A percentile compares a stretch with the other conserved stretches of the same genome.
These are phyloP conservation scores for Casuarina cunninghamiana DNA, from an alignment of 306 rosid genomes.

Conservation along the genomic window DNA sequence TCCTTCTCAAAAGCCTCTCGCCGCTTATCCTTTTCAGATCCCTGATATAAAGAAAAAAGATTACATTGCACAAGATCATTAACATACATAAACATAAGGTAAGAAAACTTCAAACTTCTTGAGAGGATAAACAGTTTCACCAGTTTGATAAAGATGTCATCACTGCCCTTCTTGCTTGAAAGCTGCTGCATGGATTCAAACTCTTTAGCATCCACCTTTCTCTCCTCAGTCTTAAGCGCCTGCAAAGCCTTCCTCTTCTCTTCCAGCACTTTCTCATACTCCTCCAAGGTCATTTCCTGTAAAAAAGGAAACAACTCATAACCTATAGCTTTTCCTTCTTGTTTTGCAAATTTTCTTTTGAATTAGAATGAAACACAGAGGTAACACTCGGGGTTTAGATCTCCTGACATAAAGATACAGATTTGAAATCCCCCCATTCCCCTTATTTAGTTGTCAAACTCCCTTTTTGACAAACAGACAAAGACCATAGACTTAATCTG, in stretches of 20 bases:
- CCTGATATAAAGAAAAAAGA: constrained; percentile 38
- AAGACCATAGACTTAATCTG: not conserved
- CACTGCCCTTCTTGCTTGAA: constrained; percentile 80
- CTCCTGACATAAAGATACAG: not conserved
- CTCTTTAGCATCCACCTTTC: constrained; percentile 80
- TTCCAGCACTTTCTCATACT: constrained; percentile 81
- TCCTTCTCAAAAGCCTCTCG: constrained; percentile 82
- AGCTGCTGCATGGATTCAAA: constrained; percentile 85
- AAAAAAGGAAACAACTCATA: constrained; percentile 19
- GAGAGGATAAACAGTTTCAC: constrained; percentile 32
- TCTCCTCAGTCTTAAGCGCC: constrained; percentile 70
- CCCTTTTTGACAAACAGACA: not conserved
- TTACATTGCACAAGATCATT: constrained; percentile 4
- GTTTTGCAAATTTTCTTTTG: not conserved
- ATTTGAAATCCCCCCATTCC: not conserved
- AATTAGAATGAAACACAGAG: not conserved
- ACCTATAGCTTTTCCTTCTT: constrained; percentile 1
- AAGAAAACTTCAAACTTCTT: not conserved
- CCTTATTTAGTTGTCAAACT: not conserved
- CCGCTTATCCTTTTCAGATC: constrained; percentile 89
- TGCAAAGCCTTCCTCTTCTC: constrained; percentile 83
- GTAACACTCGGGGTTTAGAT: not conserved
- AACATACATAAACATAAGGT: constrained; percentile 2
- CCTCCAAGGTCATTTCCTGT: constrained; percentile 97
- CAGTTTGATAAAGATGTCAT: constrained; percentile 79